These are phyloP conservation scores for Agaricus subrufescens DNA, from an alignment of 768 basidiomycete genomes.

Conservation along the genomic window DNA sequence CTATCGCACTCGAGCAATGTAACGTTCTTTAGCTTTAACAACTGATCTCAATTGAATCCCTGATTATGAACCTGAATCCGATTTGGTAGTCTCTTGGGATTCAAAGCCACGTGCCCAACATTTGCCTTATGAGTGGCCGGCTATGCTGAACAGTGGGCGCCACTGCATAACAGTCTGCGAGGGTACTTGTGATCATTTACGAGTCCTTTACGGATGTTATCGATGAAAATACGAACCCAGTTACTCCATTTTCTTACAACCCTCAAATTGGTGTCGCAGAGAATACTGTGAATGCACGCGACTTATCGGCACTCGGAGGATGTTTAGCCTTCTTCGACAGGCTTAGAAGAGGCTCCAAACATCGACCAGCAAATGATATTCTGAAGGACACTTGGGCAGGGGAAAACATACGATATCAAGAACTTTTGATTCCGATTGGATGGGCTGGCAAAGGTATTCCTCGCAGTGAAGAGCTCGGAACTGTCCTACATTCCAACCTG, in stretches of 20 bases:
- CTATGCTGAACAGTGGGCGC: no score
- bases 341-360: conserved; percentile 13
- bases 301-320: conserved; percentile 18
- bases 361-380: conserved; percentile 12
- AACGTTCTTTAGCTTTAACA: not conserved
- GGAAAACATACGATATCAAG: not conserved
- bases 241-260: conserved; percentile 14
- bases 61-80: no score
- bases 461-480: no score
- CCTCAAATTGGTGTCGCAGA: conserved; percentile 3
- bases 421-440: not conserved
- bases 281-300: conserved; percentile 8
- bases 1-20: not conserved
- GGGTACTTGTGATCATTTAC: conserved; percentile 14
- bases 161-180: no score
- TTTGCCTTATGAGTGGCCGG: no score
- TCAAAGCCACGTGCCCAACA: no score
- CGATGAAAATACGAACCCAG: conserved; percentile 14
- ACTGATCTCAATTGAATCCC: not conserved
- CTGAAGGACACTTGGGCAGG: not conserved
- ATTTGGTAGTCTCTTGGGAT: no score
- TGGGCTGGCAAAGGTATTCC: not conserved
- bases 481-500: not conserved
- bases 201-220: conserved; percentile 18
- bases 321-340: conserved; percentile 17